These are phyloP conservation scores for Balamuthia mandrillaris DNA, from an alignment of 208 protist genomes.

Conservation along the genomic window DNA sequence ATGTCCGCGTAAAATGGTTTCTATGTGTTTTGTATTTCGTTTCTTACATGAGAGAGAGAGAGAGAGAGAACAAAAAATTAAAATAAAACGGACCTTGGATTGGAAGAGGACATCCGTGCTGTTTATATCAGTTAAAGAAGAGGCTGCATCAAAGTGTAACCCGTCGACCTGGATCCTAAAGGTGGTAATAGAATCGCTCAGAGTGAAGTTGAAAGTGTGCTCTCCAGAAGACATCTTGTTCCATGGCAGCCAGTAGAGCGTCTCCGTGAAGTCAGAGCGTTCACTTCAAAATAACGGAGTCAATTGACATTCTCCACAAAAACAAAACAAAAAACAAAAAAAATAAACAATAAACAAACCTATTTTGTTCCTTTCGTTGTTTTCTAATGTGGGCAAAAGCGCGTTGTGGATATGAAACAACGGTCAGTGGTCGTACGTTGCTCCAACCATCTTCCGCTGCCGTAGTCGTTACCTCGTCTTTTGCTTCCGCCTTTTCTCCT, in stretches of 20 bases:
- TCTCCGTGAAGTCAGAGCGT: conserved; percentile 42
- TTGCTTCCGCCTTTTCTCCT: too few species aligned
- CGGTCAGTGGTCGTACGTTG: too few species aligned
- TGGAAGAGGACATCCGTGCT: neutral
- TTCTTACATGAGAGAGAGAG: too few species aligned
- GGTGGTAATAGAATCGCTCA: conserved; percentile 43
- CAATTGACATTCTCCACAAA: too few species aligned
- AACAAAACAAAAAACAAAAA: too few species aligned
- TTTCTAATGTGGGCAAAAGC: too few species aligned
- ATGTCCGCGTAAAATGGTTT: conserved; percentile 39
- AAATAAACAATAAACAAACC: too few species aligned
- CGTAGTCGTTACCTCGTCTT: too few species aligned
- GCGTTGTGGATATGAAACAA: too few species aligned
- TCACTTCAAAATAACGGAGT: neutral
- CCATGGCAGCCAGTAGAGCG: conserved; percentile 26
- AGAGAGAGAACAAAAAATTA: too few species aligned
- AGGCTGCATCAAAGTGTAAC: neutral
- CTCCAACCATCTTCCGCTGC: too few species aligned
- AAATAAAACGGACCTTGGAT: neutral
- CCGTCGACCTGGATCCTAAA: conserved; percentile 43
- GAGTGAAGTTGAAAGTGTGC: conserved; percentile 3
- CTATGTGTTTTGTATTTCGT: neutral
- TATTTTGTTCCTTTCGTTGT: too few species aligned
- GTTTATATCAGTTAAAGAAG: neutral
- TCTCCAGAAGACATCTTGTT: neutral